These are phyloP conservation scores for Adansonia rubrostipa DNA, from an alignment of 441 rosid species.

Conservation along the genomic window DNA sequence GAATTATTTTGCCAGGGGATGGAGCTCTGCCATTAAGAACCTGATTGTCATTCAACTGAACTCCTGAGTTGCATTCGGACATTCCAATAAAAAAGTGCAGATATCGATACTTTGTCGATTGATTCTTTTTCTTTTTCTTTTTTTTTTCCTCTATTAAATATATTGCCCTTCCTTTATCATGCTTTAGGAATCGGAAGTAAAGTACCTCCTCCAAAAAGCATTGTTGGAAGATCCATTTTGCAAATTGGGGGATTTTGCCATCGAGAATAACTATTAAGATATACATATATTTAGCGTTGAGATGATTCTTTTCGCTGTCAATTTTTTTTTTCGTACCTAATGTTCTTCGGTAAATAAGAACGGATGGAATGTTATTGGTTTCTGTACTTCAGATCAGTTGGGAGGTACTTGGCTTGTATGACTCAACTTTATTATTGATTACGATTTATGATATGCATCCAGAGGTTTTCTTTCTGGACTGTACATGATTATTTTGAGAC, in stretches of 20 bases:
- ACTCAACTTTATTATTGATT: neutral
- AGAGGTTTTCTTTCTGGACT: neutral
- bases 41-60: conserved; percentile 7
- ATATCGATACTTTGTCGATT: neutral
- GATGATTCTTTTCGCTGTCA: conserved; percentile 1
- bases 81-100: conserved; percentile 4
- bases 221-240: neutral
- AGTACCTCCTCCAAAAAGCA: conserved; percentile 2
- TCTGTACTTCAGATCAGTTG: neutral
- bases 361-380: neutral
- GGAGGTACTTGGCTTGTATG: neutral
- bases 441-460: neutral
- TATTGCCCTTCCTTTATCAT: neutral
- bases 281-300: neutral
- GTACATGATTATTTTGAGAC: neutral
- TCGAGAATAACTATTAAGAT: conserved; percentile 1
- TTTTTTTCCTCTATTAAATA: neutral
- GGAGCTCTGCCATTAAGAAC: neutral
- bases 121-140: neutral
- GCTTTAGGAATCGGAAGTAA: neutral
- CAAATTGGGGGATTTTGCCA: neutral
- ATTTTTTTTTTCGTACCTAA: neutral
- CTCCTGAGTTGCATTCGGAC: conserved; percentile 10
- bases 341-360: neutral
- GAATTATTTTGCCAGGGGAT: neutral